A percentile compares a stretch with the other conserved stretches of the same genome.
These are phyloP conservation scores for Taphrina deformans DNA, from an alignment of 1,139 yeast species.

Conservation along the genomic window DNA sequence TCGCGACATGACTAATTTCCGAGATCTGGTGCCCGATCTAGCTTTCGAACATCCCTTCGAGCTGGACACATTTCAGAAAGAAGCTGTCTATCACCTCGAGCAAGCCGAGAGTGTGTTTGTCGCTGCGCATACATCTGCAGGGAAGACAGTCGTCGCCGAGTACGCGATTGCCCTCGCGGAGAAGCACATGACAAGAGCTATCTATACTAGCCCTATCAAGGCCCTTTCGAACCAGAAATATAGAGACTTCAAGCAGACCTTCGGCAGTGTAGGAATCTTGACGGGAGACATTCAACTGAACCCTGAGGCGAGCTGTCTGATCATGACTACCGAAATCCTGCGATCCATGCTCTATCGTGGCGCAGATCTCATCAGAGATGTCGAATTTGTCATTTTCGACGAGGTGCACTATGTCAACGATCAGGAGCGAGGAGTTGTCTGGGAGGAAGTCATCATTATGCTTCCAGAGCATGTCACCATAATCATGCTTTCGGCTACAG, in stretches of 20 bases:
- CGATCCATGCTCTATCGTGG: constrained; percentile 95
- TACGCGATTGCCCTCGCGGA: constrained; percentile 93
- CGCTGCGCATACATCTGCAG: constrained; percentile 96
- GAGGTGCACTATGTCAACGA: constrained; percentile 98
- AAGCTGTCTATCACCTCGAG: constrained; percentile 92
- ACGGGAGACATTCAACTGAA: constrained; percentile 98
- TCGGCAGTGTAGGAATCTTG: constrained; percentile 88
- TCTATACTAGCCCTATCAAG: constrained; percentile 90
- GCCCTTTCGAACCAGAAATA: constrained; percentile 92
- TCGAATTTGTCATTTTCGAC: constrained; percentile 94
- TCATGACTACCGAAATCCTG: constrained; percentile 96
- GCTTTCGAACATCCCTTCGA: constrained; percentile 94
- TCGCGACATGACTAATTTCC: constrained; percentile 78
- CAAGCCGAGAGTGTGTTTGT: constrained; percentile 97
- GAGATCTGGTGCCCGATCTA: constrained; percentile 85
- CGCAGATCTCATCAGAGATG: constrained; percentile 93
- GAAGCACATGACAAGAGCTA: constrained; percentile 85
- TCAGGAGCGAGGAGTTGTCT: constrained; percentile 93
- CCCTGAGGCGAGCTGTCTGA: constrained; percentile 93
- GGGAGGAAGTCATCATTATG: constrained; percentile 98
- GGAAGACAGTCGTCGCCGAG: constrained; percentile 90
- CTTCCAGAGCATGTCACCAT: constrained; percentile 92
- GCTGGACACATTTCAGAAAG: constrained; percentile 92
- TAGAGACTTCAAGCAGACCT: constrained; percentile 82
- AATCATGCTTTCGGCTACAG: constrained; percentile 88